A percentile compares a stretch with the other conserved stretches of the same genome.
phyloP scores from a whole-genome alignment of 2,329 filamentous ascomycete genomes.

The Pseudogymnoascus sp. region DNA sequence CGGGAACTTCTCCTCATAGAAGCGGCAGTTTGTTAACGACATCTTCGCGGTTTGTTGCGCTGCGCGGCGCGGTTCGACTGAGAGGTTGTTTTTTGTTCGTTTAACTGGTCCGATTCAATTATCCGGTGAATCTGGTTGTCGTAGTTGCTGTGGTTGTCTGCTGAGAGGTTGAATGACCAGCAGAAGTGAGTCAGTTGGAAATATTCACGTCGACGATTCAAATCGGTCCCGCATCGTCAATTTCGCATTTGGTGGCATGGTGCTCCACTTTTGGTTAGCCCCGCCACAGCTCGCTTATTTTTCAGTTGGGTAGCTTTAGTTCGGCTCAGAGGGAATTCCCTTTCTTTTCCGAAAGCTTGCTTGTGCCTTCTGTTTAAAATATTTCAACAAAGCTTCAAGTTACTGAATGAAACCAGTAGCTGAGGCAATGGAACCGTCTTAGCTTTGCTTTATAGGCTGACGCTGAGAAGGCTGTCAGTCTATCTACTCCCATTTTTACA shows the following conservation, averaged over 20 bases:
- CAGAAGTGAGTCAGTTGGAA: conserved; percentile 9
- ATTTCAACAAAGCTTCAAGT: conserved; percentile 8
- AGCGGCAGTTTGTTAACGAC: conserved; percentile 94
- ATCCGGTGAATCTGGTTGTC: not conserved
- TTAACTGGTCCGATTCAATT: not conserved
- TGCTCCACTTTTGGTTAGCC: conserved; percentile 9
- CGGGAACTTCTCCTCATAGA: conserved; percentile 95
- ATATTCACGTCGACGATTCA: conserved; percentile 9
- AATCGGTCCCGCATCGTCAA: conserved; percentile 12
- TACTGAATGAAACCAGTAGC: conserved; percentile 5
- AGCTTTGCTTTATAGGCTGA: conserved; percentile 6
- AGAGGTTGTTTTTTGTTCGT: conserved; percentile 8
- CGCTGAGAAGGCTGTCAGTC: conserved; percentile 6
- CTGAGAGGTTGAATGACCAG: conserved; percentile 7
- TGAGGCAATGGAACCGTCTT: conserved; percentile 9
- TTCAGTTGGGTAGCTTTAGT: conserved; percentile 5
- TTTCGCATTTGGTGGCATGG: conserved; percentile 11
- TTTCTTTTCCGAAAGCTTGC: conserved; percentile 6
- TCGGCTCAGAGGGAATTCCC: not conserved
- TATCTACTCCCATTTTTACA: not conserved
- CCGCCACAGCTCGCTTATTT: conserved; percentile 8
- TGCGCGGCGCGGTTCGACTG: conserved; percentile 7
- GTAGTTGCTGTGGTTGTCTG: not conserved
- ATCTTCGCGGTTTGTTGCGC: conserved; percentile 51
- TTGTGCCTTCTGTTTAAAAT: conserved; percentile 3